Base-by-base conservation (phyloP, 2,329 filamentous ascomycete species). In the Lachnellula suecica region DNA sequence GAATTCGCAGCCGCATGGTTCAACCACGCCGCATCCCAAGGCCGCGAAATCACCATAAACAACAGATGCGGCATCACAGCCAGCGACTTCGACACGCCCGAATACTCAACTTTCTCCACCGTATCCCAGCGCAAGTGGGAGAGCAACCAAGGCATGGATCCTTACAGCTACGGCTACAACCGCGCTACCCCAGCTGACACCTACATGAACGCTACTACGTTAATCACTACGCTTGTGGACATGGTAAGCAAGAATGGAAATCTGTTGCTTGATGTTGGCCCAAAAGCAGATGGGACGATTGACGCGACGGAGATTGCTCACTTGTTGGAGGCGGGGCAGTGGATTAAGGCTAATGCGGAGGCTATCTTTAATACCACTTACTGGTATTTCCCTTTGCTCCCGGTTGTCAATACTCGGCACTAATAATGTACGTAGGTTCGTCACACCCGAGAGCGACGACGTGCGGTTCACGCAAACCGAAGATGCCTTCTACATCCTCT, bases 111-210 rank as follows among this genome's bases (percentile, higher is more conserved):
- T 7, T 81, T 77, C 61, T 67, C 70, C 2, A 71, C 74, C 3
- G 73, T 76, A 8, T 78, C 81, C 63, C 63, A 70, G 27, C 71
- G 78, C 24, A 84, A 84, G 64, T 85, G 81, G 81, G 82, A 84
- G 66, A 76, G 69, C 37, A 84, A 77, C 65, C 72, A 73, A 38
- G 81, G 81, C 34, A 80, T 85, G 77, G 81, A 84, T 58, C 81
- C 81, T 0, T 83, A 73, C 59, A 75, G 71, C 56, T 84, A 84
- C 58, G 81, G 81, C 3, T 84, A 79, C 66, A 84, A 85, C 61
- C 70, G 75, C 6, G 79, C 79, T 1, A 85, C 80, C 0, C 70
- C 75, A 0, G 60, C 67, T 2, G 62, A 59, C 1, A 70, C 68
- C 9, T 83, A 83, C 62, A 78, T 84, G 73, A 81, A 76, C 38